Base-by-base conservation (phyloP, 805 yeast species). In the Scheffersomyces ergatensis region DNA sequence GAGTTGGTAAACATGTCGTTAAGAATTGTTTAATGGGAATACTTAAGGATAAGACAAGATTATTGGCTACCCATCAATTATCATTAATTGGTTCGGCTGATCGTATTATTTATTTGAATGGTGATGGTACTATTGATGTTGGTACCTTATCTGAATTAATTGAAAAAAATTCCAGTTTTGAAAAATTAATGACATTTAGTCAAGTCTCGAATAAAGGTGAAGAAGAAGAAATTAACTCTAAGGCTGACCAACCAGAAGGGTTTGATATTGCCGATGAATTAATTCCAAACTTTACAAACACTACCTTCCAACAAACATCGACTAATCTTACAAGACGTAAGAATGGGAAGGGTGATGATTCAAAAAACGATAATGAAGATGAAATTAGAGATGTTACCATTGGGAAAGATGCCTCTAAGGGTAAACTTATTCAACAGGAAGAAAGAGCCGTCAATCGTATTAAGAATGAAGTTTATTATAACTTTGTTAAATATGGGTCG, bases 31-130 rank as follows among this genome's bases (percentile, higher is more conserved):
- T 89, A 34, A 48, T 76, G 45, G 89, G 87, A 0, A 45, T 80
- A 21, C 56, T 89, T 44, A 62, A 65, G 31, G 60, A 63, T 16
- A 78, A 76, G 51, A 89, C 96, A 0, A 73, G 93, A 51, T 52
- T 89, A 7, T 68, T 88, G 52, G 95, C 95, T 2, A 89, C 96
- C 0, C 96, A 88, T 59, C 95, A 89, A 57, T 66, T 89, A 37
- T 78, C 88, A 5, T 67, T 88, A 45, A 76, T 89, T 45, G 78
- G 77, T 16, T 63, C 73, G 41, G 93, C 95, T n/a, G 88, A 83
- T 57, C 70, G 83, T 35, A 66, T 89, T 26, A 70, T 89, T 11
- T 85, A 82, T 45, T 62, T 89, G 48, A 77, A 81, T 50, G 80
- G 84, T 14, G 85, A 83, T 39, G 82, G 88, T 0, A 53, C 75